Base-by-base conservation (phyloP, 1,284 basidiomycete genomes). In the Apiotrichum akiyoshidainum region DNA sequence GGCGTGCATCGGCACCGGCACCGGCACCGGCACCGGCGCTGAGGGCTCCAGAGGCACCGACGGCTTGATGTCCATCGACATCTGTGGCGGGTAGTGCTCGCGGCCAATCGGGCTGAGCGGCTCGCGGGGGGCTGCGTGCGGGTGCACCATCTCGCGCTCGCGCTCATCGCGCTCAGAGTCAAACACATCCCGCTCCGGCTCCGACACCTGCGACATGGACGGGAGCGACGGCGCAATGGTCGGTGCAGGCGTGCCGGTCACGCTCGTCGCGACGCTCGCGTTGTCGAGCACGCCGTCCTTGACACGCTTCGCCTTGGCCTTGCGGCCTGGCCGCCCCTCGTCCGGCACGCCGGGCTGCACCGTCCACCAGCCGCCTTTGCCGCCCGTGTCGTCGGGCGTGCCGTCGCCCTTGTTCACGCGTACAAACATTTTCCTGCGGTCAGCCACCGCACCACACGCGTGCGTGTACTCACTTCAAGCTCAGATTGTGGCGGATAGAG, bases 311-410 rank as follows among this genome's bases (percentile, higher is more conserved):
- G 68, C 67, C 60, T 76, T 76, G 41, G 70, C 70, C 56, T 78
- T 78, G 16, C 76, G 63, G 0, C 76, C 76, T 0, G 75, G 75
- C 40, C 76, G 64, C 10, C 76, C 76, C 57, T 76, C 76, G 56
- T 76, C 74, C 12, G 73, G 74, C 14, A 76, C 69, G 14, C 72
- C 74, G n/a, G 73, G 69, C 52, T 73, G 67, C 6, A 77, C 75
- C 10, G 76, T 78, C 76, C 76, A 78, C 76, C 76, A 78, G 10
- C 76, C 76, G 31, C 76, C 76, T 65, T 78, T 78, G 22, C 74
- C 72, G 31, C 70, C 72, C 7, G 68, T 64, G 39, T 77, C 75
- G 57, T 77, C 74, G 9, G 68, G 68, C 4, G 67, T 55, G 12
- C 70, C 71, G 56, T 78, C 76, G 11, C 68, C 66, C 61, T 76